A percentile compares a stretch with the other conserved stretches of the same genome.
These are phyloP conservation scores for Avena atlantica DNA, from an alignment of 176 grass and related monocot genomes.

Conservation along the genomic window DNA sequence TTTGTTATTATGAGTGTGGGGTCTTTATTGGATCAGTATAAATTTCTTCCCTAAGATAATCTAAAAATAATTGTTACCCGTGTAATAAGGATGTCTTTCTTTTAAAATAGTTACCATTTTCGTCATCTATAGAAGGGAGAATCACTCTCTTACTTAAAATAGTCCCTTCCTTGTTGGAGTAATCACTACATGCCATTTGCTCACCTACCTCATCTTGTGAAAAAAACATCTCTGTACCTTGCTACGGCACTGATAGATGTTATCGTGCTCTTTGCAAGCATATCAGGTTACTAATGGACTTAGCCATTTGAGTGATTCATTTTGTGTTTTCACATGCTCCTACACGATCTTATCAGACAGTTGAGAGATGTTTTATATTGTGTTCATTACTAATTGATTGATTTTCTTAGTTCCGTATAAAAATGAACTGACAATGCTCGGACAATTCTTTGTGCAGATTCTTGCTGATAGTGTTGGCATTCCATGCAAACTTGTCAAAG, in stretches of 20 bases:
- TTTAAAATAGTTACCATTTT: not conserved
- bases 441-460: slow-evolving; percentile 63
- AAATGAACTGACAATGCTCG: not conserved
- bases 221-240: slow-evolving; percentile 6
- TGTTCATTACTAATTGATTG: slow-evolving; percentile 26
- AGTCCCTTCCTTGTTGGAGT: slow-evolving; percentile 16
- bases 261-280: slow-evolving; percentile 26
- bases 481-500: slow-evolving; percentile 97
- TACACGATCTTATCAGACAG: not conserved
- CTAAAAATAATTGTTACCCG: not conserved
- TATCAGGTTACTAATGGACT: slow-evolving; percentile 10
- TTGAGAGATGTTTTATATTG: not conserved
- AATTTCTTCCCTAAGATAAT: not conserved
- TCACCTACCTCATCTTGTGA: not conserved
- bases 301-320: slow-evolving; percentile 5
- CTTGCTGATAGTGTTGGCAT: slow-evolving; percentile 95
- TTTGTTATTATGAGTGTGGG: not conserved
- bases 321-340: not conserved
- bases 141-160: slow-evolving; percentile 1
- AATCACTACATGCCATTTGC: not conserved
- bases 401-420: slow-evolving; percentile 3
- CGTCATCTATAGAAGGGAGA: not conserved
- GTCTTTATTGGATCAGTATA: not conserved
- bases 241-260: not conserved
- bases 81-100: not conserved